A percentile compares a stretch with the other conserved stretches of the same genome.
These are phyloP conservation scores for Leptomonas seymouri DNA, from an alignment of 208 protist genomes.

Conservation along the genomic window DNA sequence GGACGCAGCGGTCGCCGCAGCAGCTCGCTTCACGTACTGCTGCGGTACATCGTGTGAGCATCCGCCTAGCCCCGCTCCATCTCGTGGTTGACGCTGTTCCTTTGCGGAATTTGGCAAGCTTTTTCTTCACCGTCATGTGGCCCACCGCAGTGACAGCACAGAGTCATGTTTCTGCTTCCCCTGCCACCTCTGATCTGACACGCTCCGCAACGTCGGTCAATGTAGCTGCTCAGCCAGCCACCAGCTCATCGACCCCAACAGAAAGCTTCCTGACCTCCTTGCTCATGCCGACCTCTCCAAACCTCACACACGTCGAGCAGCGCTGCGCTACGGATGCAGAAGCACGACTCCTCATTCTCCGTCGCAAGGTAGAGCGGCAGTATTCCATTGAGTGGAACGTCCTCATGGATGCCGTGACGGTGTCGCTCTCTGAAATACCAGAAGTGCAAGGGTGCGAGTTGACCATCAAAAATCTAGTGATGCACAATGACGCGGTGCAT, in stretches of 20 bases:
- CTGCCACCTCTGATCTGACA: background rate
- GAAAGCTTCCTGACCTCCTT: conserved; percentile 24
- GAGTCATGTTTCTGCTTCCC: too few relatives aligned
- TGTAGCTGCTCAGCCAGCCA: background rate
- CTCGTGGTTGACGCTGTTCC: conserved; percentile 27
- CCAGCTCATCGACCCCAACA: background rate
- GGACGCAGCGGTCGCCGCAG: conserved; percentile 19
- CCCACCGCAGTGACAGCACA: background rate
- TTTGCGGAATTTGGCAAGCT: conserved; percentile 23
- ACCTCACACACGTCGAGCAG: conserved; percentile 22
- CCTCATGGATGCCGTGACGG: conserved; percentile 15
- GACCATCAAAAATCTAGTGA: background rate
- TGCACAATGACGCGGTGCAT: conserved; percentile 28
- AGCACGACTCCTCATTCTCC: conserved; percentile 24
- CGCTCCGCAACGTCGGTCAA: background rate
- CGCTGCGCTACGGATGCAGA: conserved; percentile 15
- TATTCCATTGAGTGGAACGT: conserved; percentile 31
- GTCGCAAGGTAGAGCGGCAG: conserved; percentile 26
- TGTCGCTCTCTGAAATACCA: conserved; percentile 27
- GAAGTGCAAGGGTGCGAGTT: conserved; percentile 33
- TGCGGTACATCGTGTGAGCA: conserved; percentile 15
- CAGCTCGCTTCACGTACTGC: conserved; percentile 12
- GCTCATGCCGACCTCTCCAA: background rate
- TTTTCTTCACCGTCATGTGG: conserved; percentile 33
- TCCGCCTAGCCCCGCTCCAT: conserved; percentile 12